Evolutionary conservation across 2,329 filamentous ascomycete species (phyloP), one percentile per base, ranked within the genome.

Genomic region (Colletotrichum ledebouriae): DNA sequence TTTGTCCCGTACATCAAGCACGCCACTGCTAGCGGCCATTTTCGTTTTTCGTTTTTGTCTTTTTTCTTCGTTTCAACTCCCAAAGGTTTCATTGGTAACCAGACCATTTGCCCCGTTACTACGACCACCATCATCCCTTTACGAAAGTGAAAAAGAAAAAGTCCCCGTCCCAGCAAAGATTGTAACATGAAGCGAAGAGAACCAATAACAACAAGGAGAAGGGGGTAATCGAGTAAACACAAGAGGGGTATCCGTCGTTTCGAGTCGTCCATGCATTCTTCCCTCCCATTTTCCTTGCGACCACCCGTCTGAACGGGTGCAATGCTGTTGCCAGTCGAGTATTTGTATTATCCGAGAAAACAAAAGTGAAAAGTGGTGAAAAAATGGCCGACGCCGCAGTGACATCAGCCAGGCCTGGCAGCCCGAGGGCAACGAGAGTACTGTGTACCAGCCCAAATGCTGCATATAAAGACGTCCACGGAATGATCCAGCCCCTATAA

Each of bases 181-280:
- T 60, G 58, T 59, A 33, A 70, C 66, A 69, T 39, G 62, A 63
- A 71, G 62, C 58, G 59, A 60, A 65, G 60, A 63, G 59, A 39
- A 39, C 1, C 62, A 58, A 68, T 44, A 61, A 70, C 49, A 70
- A 69, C 49, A 70, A 69, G 63, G 60, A 59, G 56, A 70, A 62
- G 63, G 70, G 59, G 69, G 56, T 69, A 69, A 71, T 63, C 62
- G 62, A 71, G 63, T 70, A 71, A 71, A 67, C 61, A 71, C 52
- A 66, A 72, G 73, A 74, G 71, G 79, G 80, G 80, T 82, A 82
- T 82, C 79, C 80, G 76, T 82, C 80, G 73, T 80, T 73, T 78
- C 76, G 75, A 78, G 76, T 82, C 80, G 75, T 82, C 78, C 80
- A 81, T 80, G 73, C 80, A 80, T 80, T 81, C 79, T 80, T 76